Evolutionary conservation across 73 alveolate genomes (phyloP).

Genomic region (Tetrahymena malaccensis): DNA sequence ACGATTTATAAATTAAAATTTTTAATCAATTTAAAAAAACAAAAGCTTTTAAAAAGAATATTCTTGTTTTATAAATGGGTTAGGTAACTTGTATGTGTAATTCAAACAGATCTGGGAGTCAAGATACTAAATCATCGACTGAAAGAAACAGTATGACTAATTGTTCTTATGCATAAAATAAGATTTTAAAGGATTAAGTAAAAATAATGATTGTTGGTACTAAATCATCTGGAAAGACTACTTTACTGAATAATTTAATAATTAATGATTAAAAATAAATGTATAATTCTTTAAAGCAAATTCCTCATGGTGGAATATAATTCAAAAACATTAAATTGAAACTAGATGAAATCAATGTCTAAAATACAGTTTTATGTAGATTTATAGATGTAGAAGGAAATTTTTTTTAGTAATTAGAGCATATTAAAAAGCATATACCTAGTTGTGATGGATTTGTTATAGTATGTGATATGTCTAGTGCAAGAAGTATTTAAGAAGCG

Average conservation of each 20-base stretch:
- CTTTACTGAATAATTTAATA: not conserved
- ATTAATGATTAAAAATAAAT: not conserved
- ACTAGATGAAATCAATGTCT: not conserved
- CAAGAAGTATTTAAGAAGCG: not conserved
- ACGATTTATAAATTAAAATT: too few relatives aligned
- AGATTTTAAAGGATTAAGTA: not conserved
- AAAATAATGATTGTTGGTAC: not conserved
- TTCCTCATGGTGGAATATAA: not conserved
- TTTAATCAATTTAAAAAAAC: not conserved
- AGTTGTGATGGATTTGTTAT: not conserved
- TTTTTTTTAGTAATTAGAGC: not conserved
- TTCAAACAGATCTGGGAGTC: not conserved
- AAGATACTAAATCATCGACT: not conserved
- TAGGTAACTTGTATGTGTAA: not conserved
- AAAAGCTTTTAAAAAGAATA: not conserved
- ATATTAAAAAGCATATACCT: not conserved
- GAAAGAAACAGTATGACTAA: not conserved
- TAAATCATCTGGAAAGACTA: not conserved
- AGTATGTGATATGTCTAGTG: not conserved
- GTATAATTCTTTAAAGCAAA: not conserved
- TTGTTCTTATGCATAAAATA: not conserved
- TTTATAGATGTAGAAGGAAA: not conserved
- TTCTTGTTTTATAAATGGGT: not conserved
- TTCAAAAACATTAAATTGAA: not conserved
- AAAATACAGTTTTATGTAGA: not conserved